These are phyloP conservation scores for Emydomyces testavorans DNA, from an alignment of 2,329 filamentous ascomycete species.

Conservation along the genomic window DNA sequence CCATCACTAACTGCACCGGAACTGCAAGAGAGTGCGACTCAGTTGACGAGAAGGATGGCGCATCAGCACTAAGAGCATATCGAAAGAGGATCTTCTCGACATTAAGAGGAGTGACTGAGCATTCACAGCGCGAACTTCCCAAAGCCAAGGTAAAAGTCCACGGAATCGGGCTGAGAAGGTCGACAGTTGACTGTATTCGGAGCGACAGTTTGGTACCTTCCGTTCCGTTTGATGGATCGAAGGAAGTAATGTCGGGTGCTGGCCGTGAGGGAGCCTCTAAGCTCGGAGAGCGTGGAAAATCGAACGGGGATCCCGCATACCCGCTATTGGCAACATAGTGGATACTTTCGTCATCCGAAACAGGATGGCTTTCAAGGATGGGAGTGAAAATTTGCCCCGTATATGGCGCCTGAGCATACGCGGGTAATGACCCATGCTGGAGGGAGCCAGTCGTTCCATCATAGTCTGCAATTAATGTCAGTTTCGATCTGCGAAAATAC, in stretches of 20 bases:
- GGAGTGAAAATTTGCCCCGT: conserved; percentile 32
- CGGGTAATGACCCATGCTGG: conserved; percentile 1
- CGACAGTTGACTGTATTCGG: conserved; percentile 63
- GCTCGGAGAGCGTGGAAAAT: conserved; percentile 55
- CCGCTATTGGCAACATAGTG: conserved; percentile 29
- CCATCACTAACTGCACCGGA: conserved; percentile 49
- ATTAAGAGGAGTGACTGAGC: conserved; percentile 51
- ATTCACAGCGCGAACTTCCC: conserved; percentile 61
- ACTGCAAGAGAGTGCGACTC: conserved; percentile 46
- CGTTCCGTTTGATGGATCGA: conserved; percentile 55
- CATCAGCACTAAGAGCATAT: conserved; percentile 61
- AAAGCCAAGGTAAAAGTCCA: conserved; percentile 56
- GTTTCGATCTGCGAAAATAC: conserved; percentile 1
- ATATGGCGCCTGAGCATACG: conserved; percentile 31
- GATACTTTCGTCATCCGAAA: conserved; percentile 33
- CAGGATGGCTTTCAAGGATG: conserved; percentile 32
- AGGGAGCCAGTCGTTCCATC: conserved; percentile 19
- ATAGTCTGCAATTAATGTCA: conserved; percentile 24
- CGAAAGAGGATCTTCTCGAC: conserved; percentile 50
- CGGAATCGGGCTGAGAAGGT: conserved; percentile 51
- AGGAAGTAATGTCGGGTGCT: conserved; percentile 55
- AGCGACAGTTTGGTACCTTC: conserved; percentile 61
- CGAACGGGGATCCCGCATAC: conserved; percentile 39
- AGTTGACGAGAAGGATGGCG: conserved; percentile 53
- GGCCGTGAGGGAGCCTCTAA: conserved; percentile 51